Percentiles rank a stretch among this genome's conserved stretches.
These are phyloP conservation scores for Discostella stelligera DNA, from an alignment of 352 stramenopile genomes.

Conservation along the genomic window DNA sequence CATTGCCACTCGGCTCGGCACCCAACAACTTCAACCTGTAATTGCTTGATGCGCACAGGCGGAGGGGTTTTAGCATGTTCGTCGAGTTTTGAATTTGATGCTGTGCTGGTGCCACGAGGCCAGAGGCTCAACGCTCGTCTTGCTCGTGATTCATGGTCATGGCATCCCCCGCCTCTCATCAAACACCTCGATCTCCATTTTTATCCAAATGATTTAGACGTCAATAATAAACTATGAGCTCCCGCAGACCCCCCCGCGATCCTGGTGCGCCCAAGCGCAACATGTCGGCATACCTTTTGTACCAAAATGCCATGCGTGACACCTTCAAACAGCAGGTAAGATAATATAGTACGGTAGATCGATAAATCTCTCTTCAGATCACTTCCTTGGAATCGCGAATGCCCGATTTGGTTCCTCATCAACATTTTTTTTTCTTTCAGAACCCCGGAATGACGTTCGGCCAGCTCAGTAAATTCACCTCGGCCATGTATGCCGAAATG, in stretches of 20 bases:
- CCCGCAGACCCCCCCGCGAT: slow-evolving; percentile 68
- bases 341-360: not conserved
- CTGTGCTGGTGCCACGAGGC: too few species aligned
- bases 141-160: not conserved
- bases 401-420: not conserved
- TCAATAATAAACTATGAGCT: slow-evolving; percentile 20
- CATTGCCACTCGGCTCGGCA: too few species aligned
- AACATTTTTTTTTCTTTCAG: slow-evolving; percentile 12
- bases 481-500: slow-evolving; percentile 75
- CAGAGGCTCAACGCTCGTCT: too few species aligned
- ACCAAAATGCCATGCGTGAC: slow-evolving; percentile 90
- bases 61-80: too few species aligned
- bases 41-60: too few species aligned
- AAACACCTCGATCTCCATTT: not conserved
- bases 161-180: not conserved
- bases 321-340: slow-evolving; percentile 78
- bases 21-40: too few species aligned
- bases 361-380: too few species aligned
- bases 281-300: slow-evolving; percentile 93
- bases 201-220: not conserved
- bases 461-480: slow-evolving; percentile 72
- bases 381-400: too few species aligned
- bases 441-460: slow-evolving; percentile 79
- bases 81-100: too few species aligned
- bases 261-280: slow-evolving; percentile 91